These are phyloP conservation scores for Protomyces gravidus DNA, from an alignment of 1,139 yeast species.

Conservation along the genomic window DNA sequence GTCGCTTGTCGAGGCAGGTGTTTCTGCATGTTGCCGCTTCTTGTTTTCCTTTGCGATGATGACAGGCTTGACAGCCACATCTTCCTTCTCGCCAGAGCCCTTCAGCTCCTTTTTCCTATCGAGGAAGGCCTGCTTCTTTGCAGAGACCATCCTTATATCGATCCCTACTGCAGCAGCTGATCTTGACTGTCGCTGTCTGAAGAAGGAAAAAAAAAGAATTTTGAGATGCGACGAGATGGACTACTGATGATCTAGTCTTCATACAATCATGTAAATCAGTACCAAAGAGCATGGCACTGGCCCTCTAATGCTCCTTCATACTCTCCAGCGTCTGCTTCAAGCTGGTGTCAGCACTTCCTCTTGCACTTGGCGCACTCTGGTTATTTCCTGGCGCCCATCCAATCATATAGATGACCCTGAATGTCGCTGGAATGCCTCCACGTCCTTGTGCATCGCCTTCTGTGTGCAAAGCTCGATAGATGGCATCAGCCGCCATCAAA, in stretches of 20 bases:
- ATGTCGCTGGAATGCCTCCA: conserved; percentile 51
- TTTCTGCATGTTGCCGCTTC: background rate
- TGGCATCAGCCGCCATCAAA: conserved; percentile 68
- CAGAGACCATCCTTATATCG: conserved; percentile 28
- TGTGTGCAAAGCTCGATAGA: conserved; percentile 69
- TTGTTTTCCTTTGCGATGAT: background rate
- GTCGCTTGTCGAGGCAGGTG: background rate
- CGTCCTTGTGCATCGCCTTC: conserved; percentile 46
- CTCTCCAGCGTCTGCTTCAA: conserved; percentile 49
- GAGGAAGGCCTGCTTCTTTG: conserved; percentile 26
- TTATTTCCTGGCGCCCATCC: conserved; percentile 76
- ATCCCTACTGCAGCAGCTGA: background rate
- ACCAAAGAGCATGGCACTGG: background rate
- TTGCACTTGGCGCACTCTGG: conserved; percentile 67
- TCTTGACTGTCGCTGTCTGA: background rate
- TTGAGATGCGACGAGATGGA: background rate
- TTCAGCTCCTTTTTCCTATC: conserved; percentile 16
- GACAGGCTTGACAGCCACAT: background rate
- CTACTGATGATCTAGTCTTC: background rate
- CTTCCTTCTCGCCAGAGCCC: background rate
- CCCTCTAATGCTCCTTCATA: conserved; percentile 1
- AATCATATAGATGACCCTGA: conserved; percentile 71
- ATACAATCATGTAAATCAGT: background rate
- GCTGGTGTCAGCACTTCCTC: conserved; percentile 67
- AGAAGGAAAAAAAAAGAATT: background rate